Evolutionary conservation across 225 moss, liverwort and hornwort species (phyloP), one percentile per base, ranked within the genome.

Genomic region (Thuidium tamariscinum): DNA sequence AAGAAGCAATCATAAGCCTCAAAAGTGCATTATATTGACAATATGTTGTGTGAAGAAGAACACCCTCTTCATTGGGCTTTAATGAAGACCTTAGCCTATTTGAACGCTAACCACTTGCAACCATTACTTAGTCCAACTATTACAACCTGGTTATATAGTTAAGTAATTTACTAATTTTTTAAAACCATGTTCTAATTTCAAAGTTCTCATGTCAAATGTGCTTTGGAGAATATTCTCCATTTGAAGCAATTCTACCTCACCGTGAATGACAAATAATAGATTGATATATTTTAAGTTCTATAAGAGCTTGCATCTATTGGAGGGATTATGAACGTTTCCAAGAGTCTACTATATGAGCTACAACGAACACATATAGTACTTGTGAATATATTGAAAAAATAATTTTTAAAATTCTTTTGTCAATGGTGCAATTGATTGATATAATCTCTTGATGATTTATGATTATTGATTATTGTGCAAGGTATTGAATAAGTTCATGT

Each of bases 341-440:
- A 69, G 8, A 69, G 15, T n/a, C n/a, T n/a, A n/a, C n/a, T n/a
- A n/a, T n/a, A n/a, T n/a, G n/a, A n/a, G n/a, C n/a, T n/a, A n/a
- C n/a, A n/a, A n/a, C n/a, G n/a, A n/a, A 71, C 1, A 29, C 0
- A 44, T 71, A 29, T 44, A 29, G 1, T 10, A 17, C 0, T 0
- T 44, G 0, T 13, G 0, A 22, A 4, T 23, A 4, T 39, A 1
- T 23, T 68, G 8, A 25, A 68, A 23, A 39, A 39, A 0, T 7
- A 23, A 39, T 23, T 68, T 68, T 23, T 37, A 2, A 4, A 39
- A 68, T 68, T 23, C 23, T 13, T 41, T 44, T 44, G 44, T 44
- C 30, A 46, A 46, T 18, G 2, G 16, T 46, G 4, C 0, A 0
- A 29, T 1, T 46, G 0, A 29, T 1, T 46, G 0, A 2, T 1